A percentile compares a stretch with the other conserved stretches of the same genome.
phyloP scores from a whole-genome alignment of 2,329 filamentous ascomycete genomes.

The Aureobasidium sp. region DNA sequence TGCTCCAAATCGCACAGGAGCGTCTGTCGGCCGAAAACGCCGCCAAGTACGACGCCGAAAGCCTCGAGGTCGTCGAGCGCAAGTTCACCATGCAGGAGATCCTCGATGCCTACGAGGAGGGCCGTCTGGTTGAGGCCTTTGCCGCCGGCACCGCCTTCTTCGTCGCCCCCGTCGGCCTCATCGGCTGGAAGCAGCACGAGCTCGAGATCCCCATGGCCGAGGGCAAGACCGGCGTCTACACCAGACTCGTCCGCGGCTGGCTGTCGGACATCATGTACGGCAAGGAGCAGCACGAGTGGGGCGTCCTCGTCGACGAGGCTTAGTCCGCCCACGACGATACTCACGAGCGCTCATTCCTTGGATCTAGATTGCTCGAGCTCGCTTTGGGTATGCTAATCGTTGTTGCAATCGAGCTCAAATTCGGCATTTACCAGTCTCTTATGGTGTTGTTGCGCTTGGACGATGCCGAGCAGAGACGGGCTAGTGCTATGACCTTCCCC shows the following conservation, averaged over 20 bases:
- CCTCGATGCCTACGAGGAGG: slow-evolving; percentile 14
- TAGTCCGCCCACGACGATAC: not conserved
- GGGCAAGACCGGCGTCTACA: slow-evolving; percentile 29
- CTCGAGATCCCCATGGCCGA: slow-evolving; percentile 32
- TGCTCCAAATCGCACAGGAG: slow-evolving; percentile 62
- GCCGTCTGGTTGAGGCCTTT: slow-evolving; percentile 65
- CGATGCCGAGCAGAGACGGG: not conserved
- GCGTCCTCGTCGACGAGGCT: slow-evolving; percentile 33
- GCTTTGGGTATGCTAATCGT: not conserved
- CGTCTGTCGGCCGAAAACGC: slow-evolving; percentile 39
- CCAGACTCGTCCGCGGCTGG: slow-evolving; percentile 36
- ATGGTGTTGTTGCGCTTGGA: not conserved
- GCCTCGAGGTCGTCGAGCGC: slow-evolving; percentile 45
- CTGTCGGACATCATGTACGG: slow-evolving; percentile 43
- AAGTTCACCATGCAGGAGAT: slow-evolving; percentile 30
- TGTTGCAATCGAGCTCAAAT: not conserved
- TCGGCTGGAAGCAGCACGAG: slow-evolving; percentile 38
- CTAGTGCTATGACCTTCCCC: not conserved
- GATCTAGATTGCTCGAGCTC: not conserved
- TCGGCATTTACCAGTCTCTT: not conserved
- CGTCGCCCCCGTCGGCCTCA: slow-evolving; percentile 36
- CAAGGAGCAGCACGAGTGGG: slow-evolving; percentile 38
- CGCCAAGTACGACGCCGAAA: slow-evolving; percentile 12
- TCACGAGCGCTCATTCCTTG: not conserved
- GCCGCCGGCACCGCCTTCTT: slow-evolving; percentile 71